Base-by-base conservation (phyloP, 129 eudicot species). In the Sambucus nigra region DNA sequence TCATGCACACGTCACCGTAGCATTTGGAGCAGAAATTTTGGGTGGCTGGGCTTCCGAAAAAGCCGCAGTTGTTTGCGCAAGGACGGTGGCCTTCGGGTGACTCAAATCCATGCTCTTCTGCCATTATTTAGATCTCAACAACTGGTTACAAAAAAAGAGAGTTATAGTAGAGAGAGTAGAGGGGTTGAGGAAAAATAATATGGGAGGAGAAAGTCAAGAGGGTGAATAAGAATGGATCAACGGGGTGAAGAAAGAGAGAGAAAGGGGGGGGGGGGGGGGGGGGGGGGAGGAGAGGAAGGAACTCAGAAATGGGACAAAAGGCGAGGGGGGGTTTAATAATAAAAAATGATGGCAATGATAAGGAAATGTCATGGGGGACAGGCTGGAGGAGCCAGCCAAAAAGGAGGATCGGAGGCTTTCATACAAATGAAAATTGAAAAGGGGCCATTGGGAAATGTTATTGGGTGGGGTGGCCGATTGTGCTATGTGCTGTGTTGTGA, bases 41-140 rank as follows among this genome's bases (percentile, higher is more conserved):
- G 20, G 71, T 65, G 6, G 71, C 64, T 1, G 64, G 56, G 49
- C 64, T 65, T 3, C 71, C 71, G 53, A 65, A 65, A 47, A 65
- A 65, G 24, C 71, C 71, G 54, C 71, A 65, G 54, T 65, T 65
- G 35, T 65, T 65, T 17, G 71, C 71, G 21, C 71, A 65, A 16
- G 40, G 57, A 11, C 53, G 52, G 70, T 65, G 55, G 25, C 70
- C 42, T 27, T 65, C 70, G 10, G 40, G 70, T 20, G 70, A 54
- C 51, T 56, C 27, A 29, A 27, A 65, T 28, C 62, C 70, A 23
- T 65, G 70, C 20, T 65, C 70, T 45, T 65, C 70, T 13, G 62
- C 70, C 70, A 65, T 65, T 3, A 2, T 24, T 6, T 40, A 10
- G n/a, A 40, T 7, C 46, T 42, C 19, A 19, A 47, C 5, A 47